Percentiles rank a stretch among this genome's conserved stretches.
phyloP scores from a whole-genome alignment of 2,329 filamentous ascomycete genomes.

The Fusarium buxicola region DNA sequence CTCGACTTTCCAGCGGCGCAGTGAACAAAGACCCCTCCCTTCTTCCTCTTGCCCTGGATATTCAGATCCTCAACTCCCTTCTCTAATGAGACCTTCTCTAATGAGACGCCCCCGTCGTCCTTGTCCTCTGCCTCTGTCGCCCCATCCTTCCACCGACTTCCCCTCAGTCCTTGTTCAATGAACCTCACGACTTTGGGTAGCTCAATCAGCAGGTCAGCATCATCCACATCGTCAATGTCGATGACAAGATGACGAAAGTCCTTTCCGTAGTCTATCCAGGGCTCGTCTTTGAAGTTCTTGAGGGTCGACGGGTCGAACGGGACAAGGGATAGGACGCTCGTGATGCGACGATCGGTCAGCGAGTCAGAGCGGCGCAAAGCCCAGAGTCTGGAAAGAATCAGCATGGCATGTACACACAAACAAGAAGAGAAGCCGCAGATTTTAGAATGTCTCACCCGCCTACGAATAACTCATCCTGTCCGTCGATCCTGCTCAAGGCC shows the following conservation, averaged over 20 bases:
- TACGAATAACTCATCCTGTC: conserved; percentile 55
- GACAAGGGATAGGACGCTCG: conserved; percentile 89
- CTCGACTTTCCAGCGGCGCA: conserved; percentile 98
- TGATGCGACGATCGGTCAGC: conserved; percentile 80
- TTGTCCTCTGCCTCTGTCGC: conserved; percentile 18
- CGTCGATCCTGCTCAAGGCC: conserved; percentile 58
- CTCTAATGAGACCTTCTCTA: conserved; percentile 39
- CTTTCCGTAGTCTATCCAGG: conserved; percentile 61
- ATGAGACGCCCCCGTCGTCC: conserved; percentile 34
- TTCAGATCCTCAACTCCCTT: conserved; percentile 30
- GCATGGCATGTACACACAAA: conserved; percentile 6
- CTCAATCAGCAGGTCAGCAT: conserved; percentile 86
- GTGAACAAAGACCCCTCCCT: conserved; percentile 66
- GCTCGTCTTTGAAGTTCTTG: conserved; percentile 62
- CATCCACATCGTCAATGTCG: conserved; percentile 90
- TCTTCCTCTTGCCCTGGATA: conserved; percentile 32
- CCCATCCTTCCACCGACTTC: conserved; percentile 21
- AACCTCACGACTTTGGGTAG: conserved; percentile 84
- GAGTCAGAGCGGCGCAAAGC: conserved; percentile 78
- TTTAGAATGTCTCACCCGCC: too few species aligned
- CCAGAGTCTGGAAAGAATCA: conserved; percentile 69
- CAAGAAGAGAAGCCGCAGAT: too few species aligned
- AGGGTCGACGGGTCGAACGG: conserved; percentile 59
- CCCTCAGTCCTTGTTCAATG: conserved; percentile 78
- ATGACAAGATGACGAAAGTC: conserved; percentile 80